phyloP scores from a whole-genome alignment of 768 basidiomycete genomes.

The Holtermannia corniformis region DNA sequence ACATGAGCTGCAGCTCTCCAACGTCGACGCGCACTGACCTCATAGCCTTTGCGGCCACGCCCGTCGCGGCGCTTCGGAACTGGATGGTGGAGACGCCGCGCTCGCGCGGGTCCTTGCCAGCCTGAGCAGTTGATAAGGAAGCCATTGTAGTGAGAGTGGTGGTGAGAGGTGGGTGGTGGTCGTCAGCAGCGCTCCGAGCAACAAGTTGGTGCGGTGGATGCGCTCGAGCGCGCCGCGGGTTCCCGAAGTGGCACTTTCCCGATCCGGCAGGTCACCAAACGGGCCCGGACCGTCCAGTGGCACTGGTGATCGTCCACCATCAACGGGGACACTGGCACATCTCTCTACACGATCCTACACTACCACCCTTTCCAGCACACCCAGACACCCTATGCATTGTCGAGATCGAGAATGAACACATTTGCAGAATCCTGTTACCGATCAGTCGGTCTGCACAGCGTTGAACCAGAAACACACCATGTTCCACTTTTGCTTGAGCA shows the following conservation, averaged over 20 bases:
- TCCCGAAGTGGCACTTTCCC: too few species aligned
- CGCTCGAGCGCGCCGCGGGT: too few species aligned
- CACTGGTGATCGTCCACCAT: too few species aligned
- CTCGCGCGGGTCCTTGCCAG: neutral
- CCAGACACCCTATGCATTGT: too few species aligned
- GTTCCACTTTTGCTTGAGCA: conserved; percentile 8
- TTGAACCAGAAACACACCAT: neutral
- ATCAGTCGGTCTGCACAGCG: neutral
- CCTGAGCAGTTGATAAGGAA: neutral
- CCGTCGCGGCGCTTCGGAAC: conserved; percentile 96
- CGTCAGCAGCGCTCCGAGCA: too few species aligned
- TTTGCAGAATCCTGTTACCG: conserved; percentile 2
- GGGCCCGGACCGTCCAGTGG: too few species aligned
- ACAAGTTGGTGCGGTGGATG: too few species aligned
- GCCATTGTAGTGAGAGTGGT: neutral
- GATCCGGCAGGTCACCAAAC: too few species aligned
- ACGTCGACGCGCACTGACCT: conserved; percentile 42
- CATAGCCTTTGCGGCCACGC: conserved; percentile 90
- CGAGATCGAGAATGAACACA: conserved; percentile 1
- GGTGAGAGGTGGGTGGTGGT: neutral
- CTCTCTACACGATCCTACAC: too few species aligned
- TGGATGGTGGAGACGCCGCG: conserved; percentile 33
- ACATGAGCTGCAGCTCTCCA: neutral
- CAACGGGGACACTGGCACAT: too few species aligned
- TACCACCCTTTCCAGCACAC: too few species aligned